Evolutionary conservation across 768 basidiomycete genomes (phyloP).

Genomic region (Obba rivulosa): DNA sequence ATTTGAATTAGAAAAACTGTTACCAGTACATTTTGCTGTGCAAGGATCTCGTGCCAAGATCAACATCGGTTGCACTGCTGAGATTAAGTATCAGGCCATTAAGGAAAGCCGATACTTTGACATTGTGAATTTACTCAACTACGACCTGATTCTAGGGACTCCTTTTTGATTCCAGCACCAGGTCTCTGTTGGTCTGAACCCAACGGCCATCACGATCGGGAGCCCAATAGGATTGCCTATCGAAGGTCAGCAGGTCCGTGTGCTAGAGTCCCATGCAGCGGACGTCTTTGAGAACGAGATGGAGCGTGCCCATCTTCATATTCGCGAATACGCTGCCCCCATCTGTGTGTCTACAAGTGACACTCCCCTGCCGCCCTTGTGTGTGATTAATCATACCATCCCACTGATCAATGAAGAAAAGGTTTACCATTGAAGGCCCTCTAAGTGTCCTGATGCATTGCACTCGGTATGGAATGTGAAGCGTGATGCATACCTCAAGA

Average conservation of each 20-base stretch:
- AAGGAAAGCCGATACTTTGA: constrained; percentile 13
- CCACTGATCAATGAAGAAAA: constrained; percentile 26
- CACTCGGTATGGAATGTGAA: constrained; percentile 23
- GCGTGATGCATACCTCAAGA: constrained; percentile 22
- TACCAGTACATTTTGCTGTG: constrained; percentile 32
- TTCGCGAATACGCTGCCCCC: constrained; percentile 10
- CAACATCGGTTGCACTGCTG: constrained; percentile 16
- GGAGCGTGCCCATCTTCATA: constrained; percentile 9
- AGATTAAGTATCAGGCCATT: constrained; percentile 13
- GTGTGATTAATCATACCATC: constrained; percentile 31
- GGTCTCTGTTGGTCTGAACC: constrained; percentile 16
- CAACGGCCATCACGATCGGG: constrained; percentile 12
- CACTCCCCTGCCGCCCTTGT: constrained; percentile 16
- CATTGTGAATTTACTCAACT: constrained; percentile 15
- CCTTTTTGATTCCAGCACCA: constrained; percentile 16
- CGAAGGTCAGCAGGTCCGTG: constrained; percentile 7
- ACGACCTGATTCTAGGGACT: constrained; percentile 21
- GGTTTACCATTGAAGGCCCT: constrained; percentile 28
- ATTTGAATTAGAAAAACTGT: constrained; percentile 8
- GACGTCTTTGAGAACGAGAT: constrained; percentile 11
- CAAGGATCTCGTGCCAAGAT: constrained; percentile 36
- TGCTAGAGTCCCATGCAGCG: constrained; percentile 10
- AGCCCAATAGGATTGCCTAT: constrained; percentile 7
- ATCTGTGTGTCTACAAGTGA: constrained; percentile 12
- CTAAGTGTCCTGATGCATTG: constrained; percentile 30